These are phyloP conservation scores for Boechera divaricarpa DNA, from an alignment of 345 rosid species.

Conservation along the genomic window DNA sequence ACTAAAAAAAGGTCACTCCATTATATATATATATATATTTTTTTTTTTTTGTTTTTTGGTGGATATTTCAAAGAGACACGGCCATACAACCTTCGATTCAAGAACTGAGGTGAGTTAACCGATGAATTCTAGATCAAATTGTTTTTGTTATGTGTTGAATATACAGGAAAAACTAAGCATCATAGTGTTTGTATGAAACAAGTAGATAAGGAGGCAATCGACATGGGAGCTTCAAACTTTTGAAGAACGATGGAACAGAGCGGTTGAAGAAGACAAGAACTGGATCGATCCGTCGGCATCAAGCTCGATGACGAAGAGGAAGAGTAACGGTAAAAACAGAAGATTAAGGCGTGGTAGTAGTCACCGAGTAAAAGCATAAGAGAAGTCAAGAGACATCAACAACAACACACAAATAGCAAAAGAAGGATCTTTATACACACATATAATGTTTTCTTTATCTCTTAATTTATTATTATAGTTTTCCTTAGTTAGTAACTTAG, in stretches of 20 bases:
- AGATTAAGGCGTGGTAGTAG: slow-evolving; percentile 37
- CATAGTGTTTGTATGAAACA: slow-evolving; percentile 16
- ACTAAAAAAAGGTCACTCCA: slow-evolving; percentile 13
- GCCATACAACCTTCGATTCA: slow-evolving; percentile 50
- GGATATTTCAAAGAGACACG: slow-evolving; percentile 44
- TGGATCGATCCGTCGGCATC: slow-evolving; percentile 75
- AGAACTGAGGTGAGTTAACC: slow-evolving; percentile 65
- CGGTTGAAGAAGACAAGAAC: slow-evolving; percentile 64
- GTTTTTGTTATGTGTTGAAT: not conserved
- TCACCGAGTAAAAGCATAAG: slow-evolving; percentile 29
- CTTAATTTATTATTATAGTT: not conserved
- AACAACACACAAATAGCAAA: slow-evolving; percentile 26
- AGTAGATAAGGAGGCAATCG: slow-evolving; percentile 92
- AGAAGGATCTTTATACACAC: slow-evolving; percentile 11
- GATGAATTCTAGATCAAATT: not conserved
- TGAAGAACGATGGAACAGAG: slow-evolving; percentile 77
- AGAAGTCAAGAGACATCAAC: slow-evolving; percentile 34
- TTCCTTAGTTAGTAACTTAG: not conserved
- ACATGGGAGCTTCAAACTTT: slow-evolving; percentile 81
- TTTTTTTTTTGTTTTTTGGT: not conserved
- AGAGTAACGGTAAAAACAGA: slow-evolving; percentile 38
- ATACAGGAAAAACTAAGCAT: not conserved
- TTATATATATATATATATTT: not conserved
- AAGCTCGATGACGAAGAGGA: slow-evolving; percentile 20
- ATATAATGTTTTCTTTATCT: slow-evolving; percentile 13